These are phyloP conservation scores for Juglanconis oblonga DNA, from an alignment of 2,329 filamentous ascomycete species.

Conservation along the genomic window DNA sequence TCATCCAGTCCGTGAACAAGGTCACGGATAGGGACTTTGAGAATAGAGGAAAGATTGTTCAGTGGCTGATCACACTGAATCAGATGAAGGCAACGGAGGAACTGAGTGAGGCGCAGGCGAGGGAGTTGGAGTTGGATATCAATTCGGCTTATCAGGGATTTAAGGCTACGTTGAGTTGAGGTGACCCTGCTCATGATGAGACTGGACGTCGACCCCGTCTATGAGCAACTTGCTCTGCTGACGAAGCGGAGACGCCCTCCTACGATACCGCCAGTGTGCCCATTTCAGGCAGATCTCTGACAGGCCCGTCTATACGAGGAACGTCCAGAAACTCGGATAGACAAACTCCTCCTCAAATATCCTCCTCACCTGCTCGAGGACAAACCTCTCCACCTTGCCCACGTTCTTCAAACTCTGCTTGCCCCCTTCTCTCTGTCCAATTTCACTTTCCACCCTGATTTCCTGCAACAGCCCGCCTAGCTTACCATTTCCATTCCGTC, in stretches of 20 bases:
- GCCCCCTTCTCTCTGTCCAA: constrained; percentile 84
- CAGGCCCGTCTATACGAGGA: constrained; percentile 64
- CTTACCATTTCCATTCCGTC: constrained; percentile 37
- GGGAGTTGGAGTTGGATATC: constrained; percentile 90
- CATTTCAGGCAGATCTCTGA: background rate
- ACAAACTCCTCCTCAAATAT: constrained; percentile 99
- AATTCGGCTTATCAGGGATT: constrained; percentile 93
- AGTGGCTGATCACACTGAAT: constrained; percentile 96
- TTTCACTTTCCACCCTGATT: constrained; percentile 95
- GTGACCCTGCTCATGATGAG: background rate
- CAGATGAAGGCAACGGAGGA: constrained; percentile 97
- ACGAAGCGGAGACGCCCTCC: background rate
- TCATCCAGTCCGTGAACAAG: constrained; percentile 96
- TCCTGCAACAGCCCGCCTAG: constrained; percentile 83
- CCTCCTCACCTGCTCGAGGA: constrained; percentile 89
- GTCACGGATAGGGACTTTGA: constrained; percentile 96
- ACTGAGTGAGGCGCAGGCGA: constrained; percentile 78
- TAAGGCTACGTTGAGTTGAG: constrained; percentile 68
- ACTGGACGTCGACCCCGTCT: background rate
- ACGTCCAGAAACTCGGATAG: constrained; percentile 98
- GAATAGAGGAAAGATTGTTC: constrained; percentile 92
- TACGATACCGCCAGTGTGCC: background rate
- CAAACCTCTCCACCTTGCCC: constrained; percentile 96
- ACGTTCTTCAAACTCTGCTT: constrained; percentile 98
- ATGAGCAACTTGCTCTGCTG: background rate